A percentile compares a stretch with the other conserved stretches of the same genome.
Evolutionary conservation across 148 eudicot genomes (phyloP).

Genomic region (Fagopyrum esculentum): DNA sequence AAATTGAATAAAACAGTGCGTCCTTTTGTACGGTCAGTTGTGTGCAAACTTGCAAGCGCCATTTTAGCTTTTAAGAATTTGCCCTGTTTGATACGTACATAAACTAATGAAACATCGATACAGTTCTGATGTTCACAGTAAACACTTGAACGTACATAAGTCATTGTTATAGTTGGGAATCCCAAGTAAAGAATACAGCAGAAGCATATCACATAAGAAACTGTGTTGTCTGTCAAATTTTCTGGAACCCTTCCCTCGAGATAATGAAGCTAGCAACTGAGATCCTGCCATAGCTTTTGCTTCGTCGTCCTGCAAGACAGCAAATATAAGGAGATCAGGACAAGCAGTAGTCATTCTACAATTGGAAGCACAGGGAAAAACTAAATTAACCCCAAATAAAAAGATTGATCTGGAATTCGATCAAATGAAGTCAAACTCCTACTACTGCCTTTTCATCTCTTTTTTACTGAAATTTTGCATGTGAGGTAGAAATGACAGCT

Average conservation of each 20-base stretch:
- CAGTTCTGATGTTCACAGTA: background rate
- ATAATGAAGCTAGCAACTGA: too few relatives aligned
- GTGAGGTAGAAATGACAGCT: too few relatives aligned
- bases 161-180: background rate
- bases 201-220: background rate
- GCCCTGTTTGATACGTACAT: too few relatives aligned
- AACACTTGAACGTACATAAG: background rate
- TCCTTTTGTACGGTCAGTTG: too few relatives aligned
- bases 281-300: background rate
- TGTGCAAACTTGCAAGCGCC: too few relatives aligned
- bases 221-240: background rate
- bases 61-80: too few relatives aligned
- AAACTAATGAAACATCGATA: too few relatives aligned
- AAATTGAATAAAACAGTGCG: too few relatives aligned
- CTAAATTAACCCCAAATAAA: background rate
- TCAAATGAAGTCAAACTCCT: background rate
- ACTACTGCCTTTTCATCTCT: too few relatives aligned
- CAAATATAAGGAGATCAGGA: background rate
- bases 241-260: background rate
- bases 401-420: background rate
- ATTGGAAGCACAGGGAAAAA: background rate
- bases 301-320: background rate
- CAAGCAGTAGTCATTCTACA: background rate
- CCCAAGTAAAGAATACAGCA: background rate
- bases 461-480: too few relatives aligned